Percentiles rank a stretch among this genome's conserved stretches.
Conservation (phyloP, 192 early-diverging fungal species). For the Backusella sp. region DNA sequence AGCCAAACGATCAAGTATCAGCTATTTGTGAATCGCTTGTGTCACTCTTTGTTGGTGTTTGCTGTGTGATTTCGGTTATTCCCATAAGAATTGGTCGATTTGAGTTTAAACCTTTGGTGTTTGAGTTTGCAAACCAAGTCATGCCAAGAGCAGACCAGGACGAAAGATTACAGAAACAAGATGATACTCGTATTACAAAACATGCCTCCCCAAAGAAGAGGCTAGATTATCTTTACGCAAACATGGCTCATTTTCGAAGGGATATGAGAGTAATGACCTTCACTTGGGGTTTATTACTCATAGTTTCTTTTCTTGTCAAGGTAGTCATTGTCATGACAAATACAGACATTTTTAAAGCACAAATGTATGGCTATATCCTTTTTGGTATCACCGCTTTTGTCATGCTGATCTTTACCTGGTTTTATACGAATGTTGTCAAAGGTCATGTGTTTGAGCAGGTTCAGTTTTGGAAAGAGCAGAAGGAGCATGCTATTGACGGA, state of each 20-base stretch:
- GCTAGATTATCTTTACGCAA: constrained; percentile 27
- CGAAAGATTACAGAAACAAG: constrained; percentile 10
- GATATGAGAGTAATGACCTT: constrained; percentile 36
- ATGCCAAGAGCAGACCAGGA: constrained; percentile 28
- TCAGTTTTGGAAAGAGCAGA: neutral
- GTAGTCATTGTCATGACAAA: constrained; percentile 28
- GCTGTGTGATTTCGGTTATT: constrained; percentile 27
- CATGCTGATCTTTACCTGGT: constrained; percentile 23
- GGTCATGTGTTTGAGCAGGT: constrained; percentile 16
- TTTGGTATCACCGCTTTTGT: constrained; percentile 15
- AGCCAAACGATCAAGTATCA: constrained; percentile 23
- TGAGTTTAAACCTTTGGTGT: constrained; percentile 25
- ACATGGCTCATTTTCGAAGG: constrained; percentile 26
- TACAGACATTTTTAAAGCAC: constrained; percentile 9
- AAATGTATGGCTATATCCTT: constrained; percentile 15
- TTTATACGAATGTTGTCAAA: constrained; percentile 22
- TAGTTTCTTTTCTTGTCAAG: constrained; percentile 34
- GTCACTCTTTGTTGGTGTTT: constrained; percentile 25
- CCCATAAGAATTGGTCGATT: constrained; percentile 22
- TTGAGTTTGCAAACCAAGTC: constrained; percentile 27
- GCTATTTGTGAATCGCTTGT: constrained; percentile 30
- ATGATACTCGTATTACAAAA: constrained; percentile 17
- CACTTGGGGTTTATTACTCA: constrained; percentile 27
- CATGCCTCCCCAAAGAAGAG: constrained; percentile 9
- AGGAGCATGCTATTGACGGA: neutral